Percentiles rank a stretch among this genome's conserved stretches.
phyloP scores from a whole-genome alignment of 805 yeast genomes.

The Candida golubevii region DNA sequence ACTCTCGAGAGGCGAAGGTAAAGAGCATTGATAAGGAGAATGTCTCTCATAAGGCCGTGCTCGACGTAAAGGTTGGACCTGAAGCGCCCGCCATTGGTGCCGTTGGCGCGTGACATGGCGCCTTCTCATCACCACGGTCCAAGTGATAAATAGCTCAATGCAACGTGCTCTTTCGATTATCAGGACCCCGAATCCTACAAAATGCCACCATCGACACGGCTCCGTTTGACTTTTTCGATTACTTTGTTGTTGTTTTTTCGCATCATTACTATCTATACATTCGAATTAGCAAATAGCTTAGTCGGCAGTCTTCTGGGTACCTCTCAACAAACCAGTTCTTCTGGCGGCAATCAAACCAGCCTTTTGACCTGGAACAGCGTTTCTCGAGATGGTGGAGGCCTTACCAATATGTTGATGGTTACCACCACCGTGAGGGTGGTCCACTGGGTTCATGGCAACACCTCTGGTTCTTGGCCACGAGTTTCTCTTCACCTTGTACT shows the following conservation, averaged over 20 bases:
- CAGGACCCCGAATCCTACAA: too few relatives aligned
- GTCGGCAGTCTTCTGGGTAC: conserved; percentile 84
- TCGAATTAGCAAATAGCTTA: conserved; percentile 21
- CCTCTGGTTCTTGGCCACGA: conserved; percentile 99
- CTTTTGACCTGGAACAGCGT: conserved; percentile 99
- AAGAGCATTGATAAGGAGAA: conserved; percentile 5
- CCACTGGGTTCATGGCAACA: conserved; percentile 99
- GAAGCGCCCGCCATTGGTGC: too few relatives aligned
- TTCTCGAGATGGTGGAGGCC: conserved; percentile 98
- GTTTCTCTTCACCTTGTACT: conserved; percentile 99
- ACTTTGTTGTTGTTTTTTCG: conserved; percentile 7
- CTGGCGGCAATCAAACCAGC: conserved; percentile 99
- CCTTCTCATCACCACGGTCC: too few relatives aligned
- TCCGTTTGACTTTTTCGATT: conserved; percentile 2
- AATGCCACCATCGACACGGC: too few relatives aligned
- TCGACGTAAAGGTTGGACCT: background rate
- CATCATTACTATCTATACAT: conserved; percentile 18
- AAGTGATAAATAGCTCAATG: background rate
- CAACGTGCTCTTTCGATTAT: too few relatives aligned
- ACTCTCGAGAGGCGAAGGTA: conserved; percentile 1
- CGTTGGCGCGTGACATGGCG: too few relatives aligned
- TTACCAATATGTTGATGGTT: conserved; percentile 99
- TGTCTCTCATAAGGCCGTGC: conserved; percentile 2
- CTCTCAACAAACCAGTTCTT: conserved; percentile 99
- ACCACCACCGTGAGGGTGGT: conserved; percentile 99